Base-by-base conservation (phyloP, 2,329 filamentous ascomycete genomes). In the Hymenoscyphus fraxineus region DNA sequence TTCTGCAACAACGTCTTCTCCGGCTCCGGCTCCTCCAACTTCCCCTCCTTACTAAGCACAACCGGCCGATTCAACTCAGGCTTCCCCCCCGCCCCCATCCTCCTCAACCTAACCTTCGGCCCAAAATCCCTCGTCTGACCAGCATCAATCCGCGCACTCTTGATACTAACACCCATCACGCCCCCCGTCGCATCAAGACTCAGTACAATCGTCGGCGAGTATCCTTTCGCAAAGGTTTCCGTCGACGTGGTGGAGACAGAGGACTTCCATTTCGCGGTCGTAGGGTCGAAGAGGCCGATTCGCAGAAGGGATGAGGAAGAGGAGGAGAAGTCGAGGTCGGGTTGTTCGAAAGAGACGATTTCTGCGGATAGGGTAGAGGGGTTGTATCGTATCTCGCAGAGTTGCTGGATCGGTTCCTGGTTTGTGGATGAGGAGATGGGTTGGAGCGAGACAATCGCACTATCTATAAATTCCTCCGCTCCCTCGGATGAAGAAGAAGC, bases 1-100 rank as follows among this genome's bases (percentile, higher is more conserved):
- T 88, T 89, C 76, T 89, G 87, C 64, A 90, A 74, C 67, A 90
- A 81, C 1, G 83, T 81, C 82, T 88, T 90, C 78, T 89, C 85
- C 62, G 77, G 77, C 72, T 82, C 81, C 66, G 80, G 79, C 63
- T 77, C 82, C 54, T 82, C 81, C 75, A 84, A 80, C 78, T 81
- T 85, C 16, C 87, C 87, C 68, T 88, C 83, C 0, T 84, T 79
- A 57, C 78, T 82, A 67, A 90, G 76, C 58, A 88, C 83, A 44
- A 90, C 80, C 2, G 87, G 87, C 77, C 83, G 85, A 71, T 88
- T 89, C 71, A 90, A 77, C 69, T 81, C 81, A 1, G 86, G 85
- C 73, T 83, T 80, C 74, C 80, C 81, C 1, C 85, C 87, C 63
- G 75, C 77, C 57, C 72, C 75, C 54, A 81, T 78, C 31, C 79